These are phyloP conservation scores for Tagetes erecta DNA, from an alignment of 129 eudicot genomes.

Conservation along the genomic window DNA sequence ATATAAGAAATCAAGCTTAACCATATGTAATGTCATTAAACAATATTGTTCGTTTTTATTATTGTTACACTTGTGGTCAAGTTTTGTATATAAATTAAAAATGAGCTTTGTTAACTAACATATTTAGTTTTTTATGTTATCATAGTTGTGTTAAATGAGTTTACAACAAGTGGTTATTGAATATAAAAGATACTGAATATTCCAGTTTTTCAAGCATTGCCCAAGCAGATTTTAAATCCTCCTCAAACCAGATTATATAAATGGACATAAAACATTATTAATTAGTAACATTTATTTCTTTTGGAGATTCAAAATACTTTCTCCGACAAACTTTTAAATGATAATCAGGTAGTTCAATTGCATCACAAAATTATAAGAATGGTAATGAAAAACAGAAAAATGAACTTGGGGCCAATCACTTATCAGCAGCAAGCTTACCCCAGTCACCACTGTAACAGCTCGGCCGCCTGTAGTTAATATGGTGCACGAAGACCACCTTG, in stretches of 20 bases:
- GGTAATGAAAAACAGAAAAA: conserved; percentile 1
- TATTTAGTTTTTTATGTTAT: no score
- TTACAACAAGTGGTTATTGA: neutral
- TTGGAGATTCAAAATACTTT: neutral
- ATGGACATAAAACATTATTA: neutral
- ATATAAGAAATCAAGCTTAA: no score
- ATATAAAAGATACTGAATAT: neutral
- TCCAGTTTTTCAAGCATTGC: neutral
- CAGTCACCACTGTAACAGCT: neutral
- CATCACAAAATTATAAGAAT: conserved; percentile 11
- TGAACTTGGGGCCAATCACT: neutral
- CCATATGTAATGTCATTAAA: no score
- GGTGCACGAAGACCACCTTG: conserved; percentile 60
- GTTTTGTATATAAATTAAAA: no score
- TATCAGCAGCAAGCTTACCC: conserved; percentile 7
- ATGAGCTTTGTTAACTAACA: no score
- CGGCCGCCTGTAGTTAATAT: conserved; percentile 36
- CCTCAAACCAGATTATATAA: neutral
- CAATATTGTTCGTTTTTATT: no score
- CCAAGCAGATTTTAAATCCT: neutral
- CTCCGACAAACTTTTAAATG: neutral
- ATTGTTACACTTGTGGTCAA: no score
- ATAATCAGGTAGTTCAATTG: neutral
- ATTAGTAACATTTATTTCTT: neutral
- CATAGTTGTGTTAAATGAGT: no score